Evolutionary conservation across 2,329 filamentous ascomycete species (phyloP).

Genomic region (Didymella glomerata): DNA sequence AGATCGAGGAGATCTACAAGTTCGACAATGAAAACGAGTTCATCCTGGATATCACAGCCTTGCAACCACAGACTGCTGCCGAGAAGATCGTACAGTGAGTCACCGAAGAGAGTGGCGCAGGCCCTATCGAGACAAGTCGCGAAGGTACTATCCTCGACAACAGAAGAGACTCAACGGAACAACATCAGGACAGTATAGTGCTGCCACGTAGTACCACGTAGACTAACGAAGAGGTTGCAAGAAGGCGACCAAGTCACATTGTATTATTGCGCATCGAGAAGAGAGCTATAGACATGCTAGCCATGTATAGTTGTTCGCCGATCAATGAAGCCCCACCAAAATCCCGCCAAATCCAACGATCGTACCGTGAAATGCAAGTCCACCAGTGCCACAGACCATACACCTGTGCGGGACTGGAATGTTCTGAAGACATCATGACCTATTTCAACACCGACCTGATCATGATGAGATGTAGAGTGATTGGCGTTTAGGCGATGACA

Average conservation of each 20-base stretch:
- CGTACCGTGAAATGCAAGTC: constrained; percentile 15
- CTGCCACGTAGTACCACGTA: neutral
- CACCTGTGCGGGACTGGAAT: neutral
- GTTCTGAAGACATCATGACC: constrained; percentile 1
- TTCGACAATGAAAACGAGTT: neutral
- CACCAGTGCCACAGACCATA: constrained; percentile 5
- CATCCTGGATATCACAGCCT: neutral
- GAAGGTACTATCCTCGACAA: neutral
- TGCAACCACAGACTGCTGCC: neutral
- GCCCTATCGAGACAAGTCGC: neutral
- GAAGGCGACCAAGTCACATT: constrained; percentile 22
- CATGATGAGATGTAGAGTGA: constrained; percentile 8
- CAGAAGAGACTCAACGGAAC: neutral
- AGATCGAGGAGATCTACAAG: neutral
- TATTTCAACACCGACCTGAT: constrained; percentile 1
- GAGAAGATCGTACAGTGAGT: neutral
- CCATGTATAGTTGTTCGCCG: constrained; percentile 25
- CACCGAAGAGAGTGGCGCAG: neutral
- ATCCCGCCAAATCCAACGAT: constrained; percentile 25
- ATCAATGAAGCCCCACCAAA: constrained; percentile 16
- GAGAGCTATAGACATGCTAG: constrained; percentile 27
- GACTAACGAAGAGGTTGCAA: neutral
- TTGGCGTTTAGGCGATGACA: constrained; percentile 27
- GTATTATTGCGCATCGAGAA: constrained; percentile 28
- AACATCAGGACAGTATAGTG: neutral